Evolutionary conservation across 805 yeast genomes (phyloP), one percentile per base, ranked within the genome.

Genomic region (Kodamaea kaohsiungensis): DNA sequence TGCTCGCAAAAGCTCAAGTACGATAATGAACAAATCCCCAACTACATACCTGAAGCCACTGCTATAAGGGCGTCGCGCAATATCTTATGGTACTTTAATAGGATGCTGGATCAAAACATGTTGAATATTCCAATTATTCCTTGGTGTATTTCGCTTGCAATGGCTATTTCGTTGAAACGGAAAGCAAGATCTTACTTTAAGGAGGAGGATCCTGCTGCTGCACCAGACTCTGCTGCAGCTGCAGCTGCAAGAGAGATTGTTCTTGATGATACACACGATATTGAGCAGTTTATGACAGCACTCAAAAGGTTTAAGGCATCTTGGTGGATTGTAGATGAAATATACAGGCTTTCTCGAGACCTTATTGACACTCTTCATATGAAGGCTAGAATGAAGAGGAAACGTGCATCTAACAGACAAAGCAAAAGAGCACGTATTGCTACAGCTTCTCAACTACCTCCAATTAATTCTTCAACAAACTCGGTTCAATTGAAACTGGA

Each of bases 311-410:
- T 62, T 55, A 25, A 60, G 15, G 35, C 52, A 6, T 57, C 60
- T 16, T 69, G 72, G 72, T 63, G 65, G 64, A 58, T 67, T 10
- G 66, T 67, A 8, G 71, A 68, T 46, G 72, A 68, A 49, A 61
- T 67, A 33, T 59, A 62, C 43, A 56, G 59, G 39, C 52, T 67
- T 18, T 53, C 65, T 7, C 56, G 55, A 38, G 68, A 67, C 25
- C 68, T 65, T 48, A 52, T 57, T 7, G 56, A 59, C n/a, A 60
- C 57, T 45, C 51, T 65, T 30, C 53, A 56, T 16, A 15, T 43
- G 9, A 39, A 40, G 13, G 40, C 38, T 12, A 19, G 25, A 9
- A 46, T 25, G 27, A 51, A 37, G 33, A 30, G 55, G 16, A 43
- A 45, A 15, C 43, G 50, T 17, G 19, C 27, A 35, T 13, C 17